Percentiles rank a stretch among this genome's conserved stretches.
Conservation (phyloP, 768 basidiomycete genomes). For the Dentipellis fragilis region DNA sequence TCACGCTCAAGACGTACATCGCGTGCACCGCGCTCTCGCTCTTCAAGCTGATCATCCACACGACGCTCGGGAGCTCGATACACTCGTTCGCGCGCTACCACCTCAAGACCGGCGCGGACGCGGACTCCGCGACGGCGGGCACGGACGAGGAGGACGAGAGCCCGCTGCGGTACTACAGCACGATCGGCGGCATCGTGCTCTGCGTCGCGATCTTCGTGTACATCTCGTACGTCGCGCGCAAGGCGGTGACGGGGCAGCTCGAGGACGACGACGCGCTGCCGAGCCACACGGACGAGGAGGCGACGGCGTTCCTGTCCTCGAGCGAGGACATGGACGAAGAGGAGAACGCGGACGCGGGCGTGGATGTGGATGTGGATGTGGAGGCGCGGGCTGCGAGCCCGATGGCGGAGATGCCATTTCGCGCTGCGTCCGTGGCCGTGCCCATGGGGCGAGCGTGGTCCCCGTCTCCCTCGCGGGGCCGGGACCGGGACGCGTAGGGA, state of each 20-base stretch:
- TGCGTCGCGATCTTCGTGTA: slow-evolving; percentile 73
- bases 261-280: slow-evolving; percentile 30
- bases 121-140: slow-evolving; percentile 7
- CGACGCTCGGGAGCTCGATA: slow-evolving; percentile 77
- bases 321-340: slow-evolving; percentile 23
- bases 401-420: slow-evolving; percentile 3
- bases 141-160: neutral
- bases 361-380: slow-evolving; percentile 6
- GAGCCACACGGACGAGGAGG: slow-evolving; percentile 13
- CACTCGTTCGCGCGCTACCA: slow-evolving; percentile 73
- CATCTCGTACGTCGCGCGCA: slow-evolving; percentile 68
- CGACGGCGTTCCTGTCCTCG: slow-evolving; percentile 10
- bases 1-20: slow-evolving; percentile 71
- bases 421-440: neutral
- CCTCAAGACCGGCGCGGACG: slow-evolving; percentile 12
- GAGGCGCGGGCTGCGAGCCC: slow-evolving; percentile 1
- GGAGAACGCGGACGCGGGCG: slow-evolving; percentile 35
- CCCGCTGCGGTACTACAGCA: slow-evolving; percentile 36
- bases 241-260: slow-evolving; percentile 46
- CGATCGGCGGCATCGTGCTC: slow-evolving; percentile 57
- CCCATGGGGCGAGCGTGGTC: no score
- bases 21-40: slow-evolving; percentile 74
- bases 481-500: no score
- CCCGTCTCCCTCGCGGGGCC: no score
- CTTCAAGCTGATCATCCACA: slow-evolving; percentile 88